Evolutionary conservation across 2,329 filamentous ascomycete genomes (phyloP).

Genomic region (Penicillium vulpinum): DNA sequence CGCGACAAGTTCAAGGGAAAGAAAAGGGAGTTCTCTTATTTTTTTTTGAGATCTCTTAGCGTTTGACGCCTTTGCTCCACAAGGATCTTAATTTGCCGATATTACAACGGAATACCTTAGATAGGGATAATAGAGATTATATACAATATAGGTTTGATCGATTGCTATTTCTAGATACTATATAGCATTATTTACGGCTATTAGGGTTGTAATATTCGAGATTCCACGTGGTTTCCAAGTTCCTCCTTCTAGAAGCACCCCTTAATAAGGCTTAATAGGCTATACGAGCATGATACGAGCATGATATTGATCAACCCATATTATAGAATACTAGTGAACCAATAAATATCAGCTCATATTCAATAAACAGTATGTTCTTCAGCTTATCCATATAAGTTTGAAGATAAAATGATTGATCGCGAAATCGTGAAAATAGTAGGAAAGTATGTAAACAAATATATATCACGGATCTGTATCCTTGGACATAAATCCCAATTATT

Average conservation of each 20-base stretch:
- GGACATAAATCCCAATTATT: background rate
- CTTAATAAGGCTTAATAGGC: background rate
- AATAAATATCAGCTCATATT: background rate
- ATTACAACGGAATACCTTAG: too few relatives aligned
- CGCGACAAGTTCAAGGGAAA: background rate
- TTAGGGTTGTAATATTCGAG: too few relatives aligned
- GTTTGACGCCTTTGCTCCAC: constrained; percentile 22
- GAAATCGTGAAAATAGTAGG: background rate
- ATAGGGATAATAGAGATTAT: too few relatives aligned
- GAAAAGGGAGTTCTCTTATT: constrained; percentile 1
- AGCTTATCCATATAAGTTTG: background rate
- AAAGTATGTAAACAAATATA: background rate
- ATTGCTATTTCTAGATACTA: too few relatives aligned
- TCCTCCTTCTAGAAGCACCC: background rate
- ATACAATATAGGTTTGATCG: too few relatives aligned
- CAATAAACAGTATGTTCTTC: background rate
- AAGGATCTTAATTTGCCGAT: constrained; percentile 22
- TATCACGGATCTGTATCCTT: background rate
- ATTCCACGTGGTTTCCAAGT: constrained; percentile 2
- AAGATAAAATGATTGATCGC: too few relatives aligned
- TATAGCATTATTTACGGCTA: too few relatives aligned
- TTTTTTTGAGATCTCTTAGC: constrained; percentile 12
- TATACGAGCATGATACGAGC: background rate
- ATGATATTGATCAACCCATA: background rate
- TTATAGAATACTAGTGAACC: background rate